Conservation (phyloP, 108 stramenopile species). For the Fragilaria radians region DNA sequence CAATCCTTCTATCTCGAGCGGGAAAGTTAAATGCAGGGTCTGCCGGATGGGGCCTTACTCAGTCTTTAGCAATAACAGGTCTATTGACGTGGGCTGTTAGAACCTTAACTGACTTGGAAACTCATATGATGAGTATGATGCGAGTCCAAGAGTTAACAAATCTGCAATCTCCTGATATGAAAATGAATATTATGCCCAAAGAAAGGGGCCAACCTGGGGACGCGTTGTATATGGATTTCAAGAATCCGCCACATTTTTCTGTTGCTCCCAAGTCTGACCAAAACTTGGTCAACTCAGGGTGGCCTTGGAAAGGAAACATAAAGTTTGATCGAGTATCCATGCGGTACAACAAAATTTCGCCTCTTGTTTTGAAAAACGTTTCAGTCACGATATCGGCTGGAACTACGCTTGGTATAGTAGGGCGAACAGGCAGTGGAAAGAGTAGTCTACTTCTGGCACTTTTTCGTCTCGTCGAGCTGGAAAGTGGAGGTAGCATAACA, state of each 20-base stretch:
- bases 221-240: slow-evolving; percentile 19
- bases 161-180: slow-evolving; percentile 24
- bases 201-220: slow-evolving; percentile 32
- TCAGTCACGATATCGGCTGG: slow-evolving; percentile 49
- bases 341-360: slow-evolving; percentile 57
- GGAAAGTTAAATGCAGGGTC: slow-evolving; percentile 47
- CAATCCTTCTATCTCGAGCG: slow-evolving; percentile 41
- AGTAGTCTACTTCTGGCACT: slow-evolving; percentile 76
- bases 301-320: slow-evolving; percentile 79
- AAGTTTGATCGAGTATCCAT: slow-evolving; percentile 63
- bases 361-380: slow-evolving; percentile 54
- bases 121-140: slow-evolving; percentile 61
- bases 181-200: slow-evolving; percentile 15
- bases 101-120: slow-evolving; percentile 52
- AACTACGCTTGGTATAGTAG: slow-evolving; percentile 65
- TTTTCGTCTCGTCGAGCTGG: slow-evolving; percentile 81
- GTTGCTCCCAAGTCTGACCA: slow-evolving; percentile 17
- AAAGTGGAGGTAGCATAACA: slow-evolving; percentile 50
- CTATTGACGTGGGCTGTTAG: slow-evolving; percentile 75
- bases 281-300: slow-evolving; percentile 34
- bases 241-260: not conserved
- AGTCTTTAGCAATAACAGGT: slow-evolving; percentile 74
- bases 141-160: slow-evolving; percentile 56
- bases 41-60: slow-evolving; percentile 81
- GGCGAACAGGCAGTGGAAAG: slow-evolving; percentile 79